Evolutionary conservation across 805 yeast genomes (phyloP).

Genomic region (Ogataea zsoltii): DNA sequence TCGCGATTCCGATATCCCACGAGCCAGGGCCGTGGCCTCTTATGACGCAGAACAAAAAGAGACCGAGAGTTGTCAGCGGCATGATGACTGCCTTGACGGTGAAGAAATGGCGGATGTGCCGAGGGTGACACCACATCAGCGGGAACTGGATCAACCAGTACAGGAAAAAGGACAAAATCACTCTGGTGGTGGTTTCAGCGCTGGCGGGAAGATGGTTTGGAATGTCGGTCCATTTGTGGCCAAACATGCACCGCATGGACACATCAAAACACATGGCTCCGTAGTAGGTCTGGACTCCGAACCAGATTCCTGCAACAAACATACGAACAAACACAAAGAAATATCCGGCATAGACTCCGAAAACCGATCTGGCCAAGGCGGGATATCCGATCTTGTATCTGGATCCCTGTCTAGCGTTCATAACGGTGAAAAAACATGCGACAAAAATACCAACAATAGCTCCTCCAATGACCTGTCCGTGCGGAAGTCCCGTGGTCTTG

Average conservation of each 20-base stretch:
- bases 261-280: slow-evolving; percentile 39
- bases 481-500: slow-evolving; percentile 6
- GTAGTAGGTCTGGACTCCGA: slow-evolving; percentile 39
- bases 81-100: slow-evolving; percentile 18
- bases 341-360: slow-evolving; percentile 39
- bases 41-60: slow-evolving; percentile 18
- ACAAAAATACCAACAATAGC: slow-evolving; percentile 15
- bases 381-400: slow-evolving; percentile 39
- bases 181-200: slow-evolving; percentile 17
- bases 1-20: slow-evolving; percentile 13
- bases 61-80: slow-evolving; percentile 18
- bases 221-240: slow-evolving; percentile 18
- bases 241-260: slow-evolving; percentile 24
- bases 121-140: slow-evolving; percentile 22
- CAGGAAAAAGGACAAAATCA: slow-evolving; percentile 19
- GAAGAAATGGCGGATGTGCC: slow-evolving; percentile 17
- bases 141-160: slow-evolving; percentile 24
- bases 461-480: slow-evolving; percentile 16
- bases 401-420: slow-evolving; percentile 20
- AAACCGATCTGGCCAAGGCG: slow-evolving; percentile 36
- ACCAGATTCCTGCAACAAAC: slow-evolving; percentile 40
- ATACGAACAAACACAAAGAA: slow-evolving; percentile 37
- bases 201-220: slow-evolving; percentile 20
- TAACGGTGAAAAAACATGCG: slow-evolving; percentile 19
- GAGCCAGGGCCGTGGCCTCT: slow-evolving; percentile 19